phyloP scores from a whole-genome alignment of 2,329 filamentous ascomycete species.

The Cladophialophora yegresii region DNA sequence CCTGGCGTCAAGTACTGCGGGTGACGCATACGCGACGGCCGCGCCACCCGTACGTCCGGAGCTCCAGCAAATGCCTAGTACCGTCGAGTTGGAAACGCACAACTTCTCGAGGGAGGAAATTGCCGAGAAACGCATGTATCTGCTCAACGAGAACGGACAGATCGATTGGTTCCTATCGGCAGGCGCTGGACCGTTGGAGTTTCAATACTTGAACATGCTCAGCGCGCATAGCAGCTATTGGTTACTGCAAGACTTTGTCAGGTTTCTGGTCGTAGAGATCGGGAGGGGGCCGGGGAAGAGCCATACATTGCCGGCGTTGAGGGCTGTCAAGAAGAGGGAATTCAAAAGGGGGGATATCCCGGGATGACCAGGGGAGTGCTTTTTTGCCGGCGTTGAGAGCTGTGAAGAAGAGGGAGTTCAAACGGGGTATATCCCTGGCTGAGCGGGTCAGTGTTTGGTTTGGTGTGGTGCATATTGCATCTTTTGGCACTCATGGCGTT shows the following conservation, averaged over 20 bases:
- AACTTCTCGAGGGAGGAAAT: constrained; percentile 91
- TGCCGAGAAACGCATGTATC: constrained; percentile 80
- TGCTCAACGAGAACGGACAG: constrained; percentile 95
- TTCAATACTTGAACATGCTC: constrained; percentile 96
- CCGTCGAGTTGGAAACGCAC: constrained; percentile 91
- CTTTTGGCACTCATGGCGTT: background rate
- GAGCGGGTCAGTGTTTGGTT: background rate
- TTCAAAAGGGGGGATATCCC: constrained; percentile 49
- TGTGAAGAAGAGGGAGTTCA: constrained; percentile 54
- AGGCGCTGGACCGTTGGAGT: constrained; percentile 82
- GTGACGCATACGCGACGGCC: constrained; percentile 54
- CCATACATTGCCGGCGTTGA: constrained; percentile 56
- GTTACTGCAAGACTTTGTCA: constrained; percentile 81
- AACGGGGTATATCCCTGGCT: constrained; percentile 41
- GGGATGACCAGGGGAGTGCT: background rate
- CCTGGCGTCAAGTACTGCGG: constrained; percentile 57
- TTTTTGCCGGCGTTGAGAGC: constrained; percentile 58
- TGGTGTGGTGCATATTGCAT: background rate
- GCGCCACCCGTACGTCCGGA: constrained; percentile 63
- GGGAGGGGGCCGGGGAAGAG: constrained; percentile 71
- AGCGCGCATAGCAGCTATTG: constrained; percentile 95
- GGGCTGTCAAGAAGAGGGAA: constrained; percentile 55
- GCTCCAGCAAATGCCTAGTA: constrained; percentile 62
- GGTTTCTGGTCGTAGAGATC: constrained; percentile 85
- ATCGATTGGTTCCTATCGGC: constrained; percentile 87